A percentile compares a stretch with the other conserved stretches of the same genome.
Evolutionary conservation across 352 stramenopile genomes (phyloP).

Genomic region (Pythium aquatile): DNA sequence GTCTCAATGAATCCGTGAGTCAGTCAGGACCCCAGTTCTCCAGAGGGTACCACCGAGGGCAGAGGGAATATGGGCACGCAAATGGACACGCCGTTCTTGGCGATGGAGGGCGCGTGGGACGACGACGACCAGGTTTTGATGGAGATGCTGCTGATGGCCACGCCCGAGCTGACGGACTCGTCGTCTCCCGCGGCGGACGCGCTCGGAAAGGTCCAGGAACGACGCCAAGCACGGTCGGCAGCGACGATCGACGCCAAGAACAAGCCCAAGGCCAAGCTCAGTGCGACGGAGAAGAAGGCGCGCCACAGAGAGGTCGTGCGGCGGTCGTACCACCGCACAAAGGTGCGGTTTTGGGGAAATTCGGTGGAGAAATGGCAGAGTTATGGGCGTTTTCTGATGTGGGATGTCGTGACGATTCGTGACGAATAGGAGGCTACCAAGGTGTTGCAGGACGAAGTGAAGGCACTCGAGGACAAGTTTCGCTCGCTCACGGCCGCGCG

Average conservation of each 20-base stretch:
- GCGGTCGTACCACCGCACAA: slow-evolving; percentile 76
- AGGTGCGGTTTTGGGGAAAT: slow-evolving; percentile 30
- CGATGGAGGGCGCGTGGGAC: slow-evolving; percentile 18
- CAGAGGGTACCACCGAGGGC: too few species aligned
- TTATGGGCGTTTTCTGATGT: not conserved
- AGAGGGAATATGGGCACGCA: slow-evolving; percentile 8
- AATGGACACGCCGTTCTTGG: not conserved
- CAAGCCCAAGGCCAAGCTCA: slow-evolving; percentile 48
- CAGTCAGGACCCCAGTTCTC: too few species aligned
- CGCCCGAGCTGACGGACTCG: slow-evolving; percentile 4
- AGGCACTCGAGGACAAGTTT: slow-evolving; percentile 51
- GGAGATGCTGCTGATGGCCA: slow-evolving; percentile 28
- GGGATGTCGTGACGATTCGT: not conserved
- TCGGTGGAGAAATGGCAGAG: not conserved
- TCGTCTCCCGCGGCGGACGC: not conserved
- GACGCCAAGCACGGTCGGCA: not conserved
- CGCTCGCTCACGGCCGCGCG: slow-evolving; percentile 36
- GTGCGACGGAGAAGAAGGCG: slow-evolving; percentile 48
- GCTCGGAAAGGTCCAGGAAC: slow-evolving; percentile 1
- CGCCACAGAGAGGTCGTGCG: slow-evolving; percentile 70
- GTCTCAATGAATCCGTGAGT: too few species aligned
- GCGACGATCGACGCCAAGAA: slow-evolving; percentile 20
- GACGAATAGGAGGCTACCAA: slow-evolving; percentile 43
- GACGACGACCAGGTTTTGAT: slow-evolving; percentile 31
- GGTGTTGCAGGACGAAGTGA: slow-evolving; percentile 48